Base-by-base conservation (phyloP, 768 basidiomycete genomes). In the Pholiota conissans region DNA sequence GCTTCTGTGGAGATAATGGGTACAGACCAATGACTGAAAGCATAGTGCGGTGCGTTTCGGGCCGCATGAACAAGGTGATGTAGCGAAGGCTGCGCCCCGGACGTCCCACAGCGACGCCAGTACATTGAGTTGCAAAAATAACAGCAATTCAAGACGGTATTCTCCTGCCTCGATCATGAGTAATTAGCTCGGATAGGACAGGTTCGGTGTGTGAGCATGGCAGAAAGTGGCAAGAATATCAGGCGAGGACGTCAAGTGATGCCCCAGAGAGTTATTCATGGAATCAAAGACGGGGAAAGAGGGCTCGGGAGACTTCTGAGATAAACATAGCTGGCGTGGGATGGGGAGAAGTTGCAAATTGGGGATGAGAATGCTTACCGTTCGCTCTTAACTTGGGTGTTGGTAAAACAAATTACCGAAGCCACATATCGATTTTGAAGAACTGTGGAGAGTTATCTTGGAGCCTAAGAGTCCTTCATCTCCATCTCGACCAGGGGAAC, bases 61-160 rank as follows among this genome's bases (percentile, higher is more conserved):
- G 22, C 53, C 53, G 53, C 30, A 29, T 18, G 39, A 32, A 18
- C 14, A 26, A 46, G 11, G 9, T 11, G 28, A n/a, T n/a, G 11
- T 14, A 4, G 26, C 16, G 42, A 46, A 11, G 22, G 7, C n/a
- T n/a, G 20, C 42, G 40, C 28, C 26, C 42, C 39, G 52, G 40
- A 45, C n/a, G 40, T 7, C 24, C 16, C 42, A n/a, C 20, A 13
- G 42, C 28, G n/a, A 18, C 50, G 34, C 39, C 29, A 16, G 42
- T 40, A 39, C 14, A 54, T 54, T 54, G 53, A 54, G 29, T 54
- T 47, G 6, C 20, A 46, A 30, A 47, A 46, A 54, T 54, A 54
- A 34, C 20, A 11, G 28, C 29, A 22, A 29, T 18, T 6, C 16
- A 54, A 27, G 27, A 20, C 24, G 42, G 39, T 45, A 24, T 45